Evolutionary conservation across 805 yeast species (phyloP).

Genomic region (Wickerhamomyces subpelliculosus): DNA sequence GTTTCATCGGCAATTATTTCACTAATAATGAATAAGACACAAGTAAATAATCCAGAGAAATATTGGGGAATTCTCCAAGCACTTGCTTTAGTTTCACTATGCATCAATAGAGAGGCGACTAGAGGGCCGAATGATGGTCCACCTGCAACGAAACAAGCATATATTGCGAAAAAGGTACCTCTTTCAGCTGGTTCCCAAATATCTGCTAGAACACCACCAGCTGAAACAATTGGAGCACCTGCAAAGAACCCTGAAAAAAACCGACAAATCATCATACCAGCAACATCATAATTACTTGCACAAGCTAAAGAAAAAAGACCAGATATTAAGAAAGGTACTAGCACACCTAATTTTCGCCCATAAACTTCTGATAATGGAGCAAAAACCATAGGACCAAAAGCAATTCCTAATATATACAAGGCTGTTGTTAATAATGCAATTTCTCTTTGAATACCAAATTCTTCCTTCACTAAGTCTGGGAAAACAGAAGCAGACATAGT

Average conservation of each 20-base stretch:
- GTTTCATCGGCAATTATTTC: constrained; percentile 27
- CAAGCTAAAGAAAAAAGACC: constrained; percentile 40
- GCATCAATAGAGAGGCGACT: constrained; percentile 40
- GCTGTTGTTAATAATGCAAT: constrained; percentile 49
- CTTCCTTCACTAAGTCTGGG: constrained; percentile 24
- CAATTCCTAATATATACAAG: constrained; percentile 58
- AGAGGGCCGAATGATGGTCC: constrained; percentile 41
- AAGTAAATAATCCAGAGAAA: constrained; percentile 37
- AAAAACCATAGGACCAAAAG: constrained; percentile 51
- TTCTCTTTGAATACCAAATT: constrained; percentile 37
- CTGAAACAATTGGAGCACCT: constrained; percentile 51
- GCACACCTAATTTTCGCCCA: constrained; percentile 36
- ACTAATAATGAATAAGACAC: constrained; percentile 26
- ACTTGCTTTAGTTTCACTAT: constrained; percentile 30
- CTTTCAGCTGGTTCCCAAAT: constrained; percentile 40
- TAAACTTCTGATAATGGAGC: constrained; percentile 45
- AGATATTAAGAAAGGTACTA: constrained; percentile 33
- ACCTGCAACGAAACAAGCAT: constrained; percentile 38
- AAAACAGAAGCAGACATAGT: constrained; percentile 34
- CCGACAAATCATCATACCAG: constrained; percentile 45
- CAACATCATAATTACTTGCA: constrained; percentile 43
- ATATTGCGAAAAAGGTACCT: constrained; percentile 47
- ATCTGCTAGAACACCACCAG: constrained; percentile 51
- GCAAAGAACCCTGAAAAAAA: constrained; percentile 56
- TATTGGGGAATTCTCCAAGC: constrained; percentile 56